Evolutionary conservation across 768 basidiomycete species (phyloP), one percentile per base, ranked within the genome.

Genomic region (Kwoniella pini): DNA sequence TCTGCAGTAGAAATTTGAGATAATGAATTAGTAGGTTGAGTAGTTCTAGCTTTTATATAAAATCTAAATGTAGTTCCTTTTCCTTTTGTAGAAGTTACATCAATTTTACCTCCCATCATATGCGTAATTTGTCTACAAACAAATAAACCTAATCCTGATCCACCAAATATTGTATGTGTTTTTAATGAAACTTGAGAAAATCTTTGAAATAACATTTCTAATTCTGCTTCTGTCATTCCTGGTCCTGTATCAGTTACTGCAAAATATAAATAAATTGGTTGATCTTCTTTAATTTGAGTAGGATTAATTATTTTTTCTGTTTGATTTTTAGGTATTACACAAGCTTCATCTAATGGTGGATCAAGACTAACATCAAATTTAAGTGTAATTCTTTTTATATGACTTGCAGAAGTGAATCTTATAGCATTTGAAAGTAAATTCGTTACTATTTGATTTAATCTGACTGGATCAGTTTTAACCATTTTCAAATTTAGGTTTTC

Each of bases 51-150:
- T 22, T 66, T 42, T 31, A 81, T 73, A 67, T 74, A 81, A 68
- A 81, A 81, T 10, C 80, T 69, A 71, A 81, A 81, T 0, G 79
- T 74, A 42, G 62, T 71, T 4, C 80, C 80, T 62, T 79, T 61
- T 21, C 79, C 81, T 31, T 74, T 72, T 40, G 78, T 69, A 27
- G 71, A 75, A 17, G 71, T 73, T 28, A 80, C 80, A 49, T 81
- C 74, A 59, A 80, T 77, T 12, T 75, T 60, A 12, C 79, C 79
- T 31, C 78, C 77, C 77, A 81, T 71, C 33, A 74, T 39, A 38
- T 74, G 70, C 19, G 72, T 69, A 50, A 74, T 71, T 52, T 71
- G 79, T 70, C 60, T 71, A 71, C 75, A 76, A 17, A 81, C 79
- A 54, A 79, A 81, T 6, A 81, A 62, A 19, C 80, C 80, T 1